These are phyloP conservation scores for Suillus alpinus DNA, from an alignment of 768 basidiomycete species.

Conservation along the genomic window DNA sequence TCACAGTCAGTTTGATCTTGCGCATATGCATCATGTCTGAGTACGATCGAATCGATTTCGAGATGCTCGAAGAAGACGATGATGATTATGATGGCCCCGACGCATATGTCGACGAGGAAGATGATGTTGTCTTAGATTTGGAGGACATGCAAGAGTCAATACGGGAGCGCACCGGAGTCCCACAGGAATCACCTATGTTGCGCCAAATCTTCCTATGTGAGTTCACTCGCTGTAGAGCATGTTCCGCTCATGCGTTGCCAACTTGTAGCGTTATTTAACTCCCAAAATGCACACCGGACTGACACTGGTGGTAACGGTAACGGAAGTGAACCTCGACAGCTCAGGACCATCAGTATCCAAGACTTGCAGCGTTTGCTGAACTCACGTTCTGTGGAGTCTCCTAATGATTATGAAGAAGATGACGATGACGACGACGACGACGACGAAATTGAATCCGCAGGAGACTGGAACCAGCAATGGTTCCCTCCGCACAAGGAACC, in stretches of 20 bases:
- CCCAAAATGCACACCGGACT: conserved; percentile 21
- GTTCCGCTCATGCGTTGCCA: conserved; percentile 4
- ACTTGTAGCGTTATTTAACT: conserved; percentile 25
- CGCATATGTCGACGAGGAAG: conserved; percentile 30
- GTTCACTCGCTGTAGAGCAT: conserved; percentile 3
- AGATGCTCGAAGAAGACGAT: conserved; percentile 26
- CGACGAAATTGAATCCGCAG: conserved; percentile 26
- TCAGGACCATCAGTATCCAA: conserved; percentile 18
- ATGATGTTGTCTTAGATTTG: conserved; percentile 34
- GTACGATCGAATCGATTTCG: conserved; percentile 18
- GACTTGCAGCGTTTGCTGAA: conserved; percentile 24
- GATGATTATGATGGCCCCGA: conserved; percentile 34
- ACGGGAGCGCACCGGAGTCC: conserved; percentile 2
- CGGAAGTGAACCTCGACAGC: conserved; percentile 3
- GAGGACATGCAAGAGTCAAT: conserved; percentile 14
- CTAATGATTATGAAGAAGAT: conserved; percentile 41
- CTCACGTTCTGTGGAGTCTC: conserved; percentile 7
- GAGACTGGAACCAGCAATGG: conserved; percentile 29
- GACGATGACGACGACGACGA: conserved; percentile 36
- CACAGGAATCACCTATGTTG: conserved; percentile 9
- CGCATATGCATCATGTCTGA: conserved; percentile 18
- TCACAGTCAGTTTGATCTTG: not conserved
- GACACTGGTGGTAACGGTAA: conserved; percentile 7
- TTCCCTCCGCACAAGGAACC: conserved; percentile 51
- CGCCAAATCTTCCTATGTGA: conserved; percentile 30